Base-by-base conservation (phyloP, 2,329 filamentous ascomycete species). In the Trichoderma sp. region DNA sequence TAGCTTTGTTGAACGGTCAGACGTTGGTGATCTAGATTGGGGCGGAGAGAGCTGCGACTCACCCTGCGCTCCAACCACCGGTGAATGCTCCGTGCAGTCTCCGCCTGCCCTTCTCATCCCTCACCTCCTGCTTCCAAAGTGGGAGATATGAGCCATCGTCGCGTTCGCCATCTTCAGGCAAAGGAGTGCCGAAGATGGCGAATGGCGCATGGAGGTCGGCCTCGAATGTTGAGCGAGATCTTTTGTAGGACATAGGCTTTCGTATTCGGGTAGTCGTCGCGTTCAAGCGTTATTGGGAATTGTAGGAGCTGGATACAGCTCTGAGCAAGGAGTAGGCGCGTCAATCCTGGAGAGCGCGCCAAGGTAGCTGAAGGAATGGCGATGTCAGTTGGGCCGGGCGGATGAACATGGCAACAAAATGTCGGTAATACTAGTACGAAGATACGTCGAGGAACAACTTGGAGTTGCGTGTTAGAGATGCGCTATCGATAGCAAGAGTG, bases 101-200 rank as follows among this genome's bases (percentile, higher is more conserved):
- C 78, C 96, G 94, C 71, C 93, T 84, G 17, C 95, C 95, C 69
- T 88, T 88, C 74, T 97, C 95, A 78, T 99, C 95, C 66, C 90
- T 91, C 75, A 96, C 93, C 75, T 97, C 94, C 81, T 99, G 95
- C 80, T 98, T 97, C 93, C 95, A 98, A n/a, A 97, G 79, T 0
- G 95, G 95, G 17, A 97, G 86, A 74, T 93, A 98, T 47, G 91
- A 92, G 67, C 93, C 94, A 80, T 97, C 92, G 76, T 98, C 93
- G 72, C 92, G 89, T 21, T 92, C 86, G 56, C 89, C 83, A 72
- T 96, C 92, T 67, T 91, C 86, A 1, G 93, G 93, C 17, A 99
- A 83, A 9, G 93, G 89, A 3, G 92, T 97, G 74, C 95, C 95
- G 75, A 90, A 96, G 64, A 90, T 74, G 64, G 90, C 90, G 76